These are phyloP conservation scores for Elongisporangium undulatum DNA, from an alignment of 352 stramenopile genomes.

Conservation along the genomic window DNA sequence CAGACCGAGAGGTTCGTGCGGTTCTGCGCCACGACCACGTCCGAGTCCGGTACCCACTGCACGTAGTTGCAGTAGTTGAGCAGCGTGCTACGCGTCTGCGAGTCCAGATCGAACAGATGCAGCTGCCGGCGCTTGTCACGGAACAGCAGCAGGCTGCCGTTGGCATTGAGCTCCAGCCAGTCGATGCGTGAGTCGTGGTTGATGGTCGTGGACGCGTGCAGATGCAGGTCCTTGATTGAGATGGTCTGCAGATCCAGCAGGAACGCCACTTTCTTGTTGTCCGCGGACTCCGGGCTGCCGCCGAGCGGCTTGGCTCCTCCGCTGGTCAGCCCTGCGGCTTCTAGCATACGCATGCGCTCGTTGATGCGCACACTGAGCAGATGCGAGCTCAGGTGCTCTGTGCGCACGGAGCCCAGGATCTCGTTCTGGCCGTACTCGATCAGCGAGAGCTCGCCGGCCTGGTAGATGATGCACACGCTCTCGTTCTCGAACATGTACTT, in stretches of 20 bases:
- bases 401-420: slow-evolving; percentile 87
- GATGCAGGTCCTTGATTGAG: slow-evolving; percentile 81
- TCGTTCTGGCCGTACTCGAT: slow-evolving; percentile 95
- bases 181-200: slow-evolving; percentile 92
- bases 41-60: slow-evolving; percentile 94
- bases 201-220: slow-evolving; percentile 79
- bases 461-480: slow-evolving; percentile 88
- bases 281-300: slow-evolving; percentile 17
- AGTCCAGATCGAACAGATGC: slow-evolving; percentile 90
- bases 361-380: slow-evolving; percentile 93
- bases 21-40: slow-evolving; percentile 95
- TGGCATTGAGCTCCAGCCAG: slow-evolving; percentile 93
- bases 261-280: slow-evolving; percentile 95
- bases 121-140: slow-evolving; percentile 90
- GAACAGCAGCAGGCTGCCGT: slow-evolving; percentile 90
- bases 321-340: slow-evolving; percentile 1
- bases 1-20: slow-evolving; percentile 90
- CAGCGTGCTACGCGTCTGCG: slow-evolving; percentile 83
- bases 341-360: slow-evolving; percentile 51
- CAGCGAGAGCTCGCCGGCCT: slow-evolving; percentile 89
- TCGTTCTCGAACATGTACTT: slow-evolving; percentile 96
- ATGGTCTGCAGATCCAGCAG: slow-evolving; percentile 92
- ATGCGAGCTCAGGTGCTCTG: slow-evolving; percentile 89
- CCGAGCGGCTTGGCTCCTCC: slow-evolving; percentile 11
- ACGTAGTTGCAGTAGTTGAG: slow-evolving; percentile 96